These are phyloP conservation scores for Monosporascus sp. DNA, from an alignment of 2,329 filamentous ascomycete species.

Conservation along the genomic window DNA sequence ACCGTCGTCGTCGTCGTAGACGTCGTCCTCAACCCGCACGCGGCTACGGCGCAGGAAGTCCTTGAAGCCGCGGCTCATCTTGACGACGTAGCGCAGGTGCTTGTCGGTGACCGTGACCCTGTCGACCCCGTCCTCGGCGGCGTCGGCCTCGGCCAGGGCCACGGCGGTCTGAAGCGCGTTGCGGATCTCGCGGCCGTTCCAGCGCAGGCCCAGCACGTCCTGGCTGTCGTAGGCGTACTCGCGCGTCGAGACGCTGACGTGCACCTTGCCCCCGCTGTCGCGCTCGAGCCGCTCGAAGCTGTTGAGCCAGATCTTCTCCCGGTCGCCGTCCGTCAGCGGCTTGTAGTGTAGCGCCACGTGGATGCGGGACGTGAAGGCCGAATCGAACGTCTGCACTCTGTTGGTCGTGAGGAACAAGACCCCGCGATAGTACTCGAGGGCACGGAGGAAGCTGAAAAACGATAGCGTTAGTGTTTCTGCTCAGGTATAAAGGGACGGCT, in stretches of 20 bases:
- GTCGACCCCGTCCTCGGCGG: conserved; percentile 22
- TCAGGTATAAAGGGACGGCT: no score
- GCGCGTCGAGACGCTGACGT: conserved; percentile 32
- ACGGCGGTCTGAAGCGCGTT: conserved; percentile 29
- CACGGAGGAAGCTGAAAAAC: conserved; percentile 35
- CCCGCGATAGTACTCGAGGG: conserved; percentile 47
- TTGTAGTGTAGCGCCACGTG: conserved; percentile 45
- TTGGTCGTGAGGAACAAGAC: conserved; percentile 49
- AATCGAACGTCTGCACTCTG: conserved; percentile 42
- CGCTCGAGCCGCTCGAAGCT: conserved; percentile 41
- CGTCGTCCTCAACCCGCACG: conserved; percentile 1
- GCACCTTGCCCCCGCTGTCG: conserved; percentile 34
- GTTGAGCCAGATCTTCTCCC: conserved; percentile 40
- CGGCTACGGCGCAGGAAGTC: conserved; percentile 20
- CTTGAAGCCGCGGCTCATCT: conserved; percentile 36
- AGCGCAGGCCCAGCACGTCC: conserved; percentile 33
- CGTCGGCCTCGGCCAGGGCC: conserved; percentile 23
- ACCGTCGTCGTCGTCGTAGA: conserved; percentile 7
- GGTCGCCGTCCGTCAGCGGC: conserved; percentile 35
- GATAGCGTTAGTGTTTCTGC: no score
- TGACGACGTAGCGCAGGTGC: conserved; percentile 31
- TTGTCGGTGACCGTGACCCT: conserved; percentile 27
- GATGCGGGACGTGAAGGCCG: conserved; percentile 44
- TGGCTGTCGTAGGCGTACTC: conserved; percentile 33
- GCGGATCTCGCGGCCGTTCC: conserved; percentile 31